Conservation (phyloP, 805 yeast species). For the Candida hungchunana region DNA sequence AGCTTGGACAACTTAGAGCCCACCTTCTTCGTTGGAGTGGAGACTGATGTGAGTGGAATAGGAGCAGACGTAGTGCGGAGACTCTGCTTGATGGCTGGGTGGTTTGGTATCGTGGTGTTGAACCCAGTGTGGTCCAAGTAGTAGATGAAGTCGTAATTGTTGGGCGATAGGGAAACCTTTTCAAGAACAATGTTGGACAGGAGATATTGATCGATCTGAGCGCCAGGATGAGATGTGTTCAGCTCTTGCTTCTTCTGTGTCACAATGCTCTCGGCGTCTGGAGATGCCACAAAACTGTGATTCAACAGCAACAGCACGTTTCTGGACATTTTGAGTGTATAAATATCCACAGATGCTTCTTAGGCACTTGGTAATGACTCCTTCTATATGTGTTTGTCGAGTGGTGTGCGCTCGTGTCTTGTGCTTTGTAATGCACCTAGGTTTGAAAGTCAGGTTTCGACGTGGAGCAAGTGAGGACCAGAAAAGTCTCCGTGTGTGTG, state of each 20-base stretch:
- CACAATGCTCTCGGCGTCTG: conserved; percentile 22
- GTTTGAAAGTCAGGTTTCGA: no score
- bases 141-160: conserved; percentile 25
- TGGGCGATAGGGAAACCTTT: conserved; percentile 18
- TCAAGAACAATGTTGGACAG: conserved; percentile 25
- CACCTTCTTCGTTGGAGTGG: conserved; percentile 10
- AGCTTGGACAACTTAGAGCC: conserved; percentile 26
- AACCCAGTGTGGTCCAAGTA: conserved; percentile 22
- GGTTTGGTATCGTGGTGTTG: conserved; percentile 24
- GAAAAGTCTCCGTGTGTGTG: no score
- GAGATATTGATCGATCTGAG: conserved; percentile 23
- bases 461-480: no score
- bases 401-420: no score
- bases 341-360: no score
- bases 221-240: conserved; percentile 7
- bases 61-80: conserved; percentile 12
- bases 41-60: conserved; percentile 5
- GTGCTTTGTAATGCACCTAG: no score
- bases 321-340: conserved; percentile 13
- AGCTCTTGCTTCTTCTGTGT: conserved; percentile 19
- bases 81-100: conserved; percentile 21
- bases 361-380: no score
- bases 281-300: conserved; percentile 22
- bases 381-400: no score
- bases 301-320: conserved; percentile 25